Base-by-base conservation (phyloP, 768 basidiomycete species). In the Auricularia auricula-judae region DNA sequence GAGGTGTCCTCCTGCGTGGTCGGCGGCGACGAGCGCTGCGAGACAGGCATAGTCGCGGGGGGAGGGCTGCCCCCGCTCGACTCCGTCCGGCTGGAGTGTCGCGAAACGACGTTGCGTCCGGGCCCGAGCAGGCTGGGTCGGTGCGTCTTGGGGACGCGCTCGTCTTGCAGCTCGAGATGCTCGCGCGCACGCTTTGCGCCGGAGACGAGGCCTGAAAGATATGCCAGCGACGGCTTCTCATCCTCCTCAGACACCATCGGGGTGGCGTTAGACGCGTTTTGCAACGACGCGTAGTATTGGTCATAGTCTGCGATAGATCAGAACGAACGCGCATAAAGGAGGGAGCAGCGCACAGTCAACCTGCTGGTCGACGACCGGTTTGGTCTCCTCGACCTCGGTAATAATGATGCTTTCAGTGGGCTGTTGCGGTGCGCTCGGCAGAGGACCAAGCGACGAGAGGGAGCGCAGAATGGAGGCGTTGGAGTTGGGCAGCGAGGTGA, bases 201-300 rank as follows among this genome's bases (percentile, higher is more conserved):
- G 36, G 59, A 54, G 44, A 47, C 29, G 64, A 59, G 56, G n/a
- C 63, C 63, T 16, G 64, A 64, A 7, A 66, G 63, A 29, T 61
- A 64, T 3, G 56, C 33, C 21, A 64, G 29, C 23, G 64, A 58
- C 1, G 87, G 85, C 66, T 89, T 91, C 61, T 78, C 75, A 63
- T 91, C 90, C 66, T 86, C 84, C 23, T 89, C 89, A 3, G 84
- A 81, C 0, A 88, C 56, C 34, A 35, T 87, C 65, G 88, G 85
- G 3, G 83, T 81, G 8, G 78, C 78, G 14, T 79, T 78, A 0
- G 86, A 87, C 1, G 85, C 86, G 10, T 85, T 87, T 35, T 68
- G 44, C 51, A 92, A 76, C 12, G 85, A 86, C 29, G 91, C 89
- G 67, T 92, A 92, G 68, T 92, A 92, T 65, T 86, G 87, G 65